Base-by-base conservation (phyloP, 345 rosid species). In the Populus simonii region DNA sequence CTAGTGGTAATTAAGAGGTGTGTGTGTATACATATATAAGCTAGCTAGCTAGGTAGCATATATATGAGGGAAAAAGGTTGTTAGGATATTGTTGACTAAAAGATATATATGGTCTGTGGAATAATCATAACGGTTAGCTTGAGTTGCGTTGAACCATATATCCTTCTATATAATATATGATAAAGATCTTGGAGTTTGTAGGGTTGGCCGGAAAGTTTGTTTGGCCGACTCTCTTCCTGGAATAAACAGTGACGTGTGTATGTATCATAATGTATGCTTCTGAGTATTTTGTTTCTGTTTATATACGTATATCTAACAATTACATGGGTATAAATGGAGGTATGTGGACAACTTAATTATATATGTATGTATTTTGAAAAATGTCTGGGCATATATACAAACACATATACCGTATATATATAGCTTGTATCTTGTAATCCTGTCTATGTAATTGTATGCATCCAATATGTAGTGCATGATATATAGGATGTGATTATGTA, bases 51-150 rank as follows among this genome's bases (percentile, higher is more conserved):
- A 12, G 59, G 23, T 53, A 53, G n/a, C 59, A 53, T 53, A 22
- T 53, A 43, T 43, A 78, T 45, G 72, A 79, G 65, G 53, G 80
- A 63, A 31, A 82, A 83, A 75, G 81, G 83, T 84, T 87, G 94
- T 89, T 89, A 84, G 90, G 92, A 89, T 90, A 79, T 84, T 85
- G 97, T 93, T 92, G 95, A 91, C 93, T 83, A 73, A 71, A 80
- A 78, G 75, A 70, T 35, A 71, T 68, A 59, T 62, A 62, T 41
- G 70, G 25, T 66, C 74, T 79, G 85, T 82, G 76, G 92, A 88
- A 91, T 85, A 89, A 92, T 89, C 91, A 89, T 87, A 92, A 88
- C 92, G 86, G 91, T 85, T 88, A 81, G 87, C 84, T 84, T 75
- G 89, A 85, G 83, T 87, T 88, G 81, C 85, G 91, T 82, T 80